These are phyloP conservation scores for Podospora anserina DNA, from an alignment of 495 filamentous ascomycete species.

Conservation along the genomic window DNA sequence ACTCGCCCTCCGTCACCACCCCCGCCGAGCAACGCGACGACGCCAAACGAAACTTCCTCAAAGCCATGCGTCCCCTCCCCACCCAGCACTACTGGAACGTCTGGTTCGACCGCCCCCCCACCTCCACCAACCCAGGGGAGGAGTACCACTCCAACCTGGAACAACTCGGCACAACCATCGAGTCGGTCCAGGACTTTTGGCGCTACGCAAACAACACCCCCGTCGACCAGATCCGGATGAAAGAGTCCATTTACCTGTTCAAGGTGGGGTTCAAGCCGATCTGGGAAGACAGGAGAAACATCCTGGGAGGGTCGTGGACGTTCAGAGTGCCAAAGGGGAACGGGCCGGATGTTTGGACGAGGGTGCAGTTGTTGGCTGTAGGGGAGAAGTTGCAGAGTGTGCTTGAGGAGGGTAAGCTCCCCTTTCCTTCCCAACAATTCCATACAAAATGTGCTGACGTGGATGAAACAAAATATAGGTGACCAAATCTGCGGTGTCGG, in stretches of 20 bases:
- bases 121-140: conserved; percentile 11
- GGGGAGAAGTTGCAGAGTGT: conserved; percentile 79
- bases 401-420: conserved; percentile 61
- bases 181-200: conserved; percentile 80
- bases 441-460: neutral
- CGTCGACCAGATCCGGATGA: conserved; percentile 67
- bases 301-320: conserved; percentile 77
- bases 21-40: conserved; percentile 57
- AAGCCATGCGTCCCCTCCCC: conserved; percentile 56
- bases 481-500: conserved; percentile 79
- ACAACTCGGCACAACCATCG: conserved; percentile 63
- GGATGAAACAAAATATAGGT: conserved; percentile 37
- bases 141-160: conserved; percentile 64
- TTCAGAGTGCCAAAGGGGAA: conserved; percentile 75
- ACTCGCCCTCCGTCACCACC: conserved; percentile 49
- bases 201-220: conserved; percentile 86
- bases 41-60: conserved; percentile 58
- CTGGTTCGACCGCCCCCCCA: conserved; percentile 51
- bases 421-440: neutral
- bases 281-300: conserved; percentile 87
- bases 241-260: conserved; percentile 84
- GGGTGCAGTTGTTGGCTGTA: conserved; percentile 74
- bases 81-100: conserved; percentile 62
- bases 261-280: conserved; percentile 79
- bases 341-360: conserved; percentile 74